phyloP scores from a whole-genome alignment of 495 filamentous ascomycete genomes.

The Neurospora sp. region DNA sequence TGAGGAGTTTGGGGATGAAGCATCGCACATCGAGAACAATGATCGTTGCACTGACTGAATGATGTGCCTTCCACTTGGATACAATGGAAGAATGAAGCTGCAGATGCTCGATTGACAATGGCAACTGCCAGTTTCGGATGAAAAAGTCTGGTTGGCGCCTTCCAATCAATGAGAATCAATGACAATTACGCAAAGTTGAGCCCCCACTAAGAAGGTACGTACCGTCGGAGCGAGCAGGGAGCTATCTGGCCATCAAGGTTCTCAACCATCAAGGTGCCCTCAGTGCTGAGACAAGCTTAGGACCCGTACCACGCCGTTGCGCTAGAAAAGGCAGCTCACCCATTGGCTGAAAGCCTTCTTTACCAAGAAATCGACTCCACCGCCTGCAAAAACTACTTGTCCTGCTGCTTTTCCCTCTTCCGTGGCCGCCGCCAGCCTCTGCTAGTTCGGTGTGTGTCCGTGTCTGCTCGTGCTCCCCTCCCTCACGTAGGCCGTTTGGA shows the following conservation, averaged over 20 bases:
- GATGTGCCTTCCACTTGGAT: neutral
- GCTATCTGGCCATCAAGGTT: neutral
- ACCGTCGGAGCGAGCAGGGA: neutral
- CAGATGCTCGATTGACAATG: neutral
- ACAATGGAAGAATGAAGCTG: neutral
- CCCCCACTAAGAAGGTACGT: neutral
- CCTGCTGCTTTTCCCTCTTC: neutral
- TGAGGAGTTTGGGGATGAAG: neutral
- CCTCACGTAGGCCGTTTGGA: neutral
- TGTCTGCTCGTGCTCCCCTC: neutral
- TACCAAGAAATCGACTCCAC: neutral
- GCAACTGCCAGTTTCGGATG: neutral
- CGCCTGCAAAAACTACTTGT: neutral
- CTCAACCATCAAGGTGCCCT: neutral
- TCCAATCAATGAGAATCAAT: neutral
- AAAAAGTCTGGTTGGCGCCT: neutral
- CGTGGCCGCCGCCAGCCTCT: neutral
- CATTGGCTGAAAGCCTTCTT: neutral
- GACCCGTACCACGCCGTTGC: neutral
- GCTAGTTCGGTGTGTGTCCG: neutral
- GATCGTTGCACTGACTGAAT: neutral
- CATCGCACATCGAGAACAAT: neutral
- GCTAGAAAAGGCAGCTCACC: neutral
- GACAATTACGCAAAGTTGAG: neutral
- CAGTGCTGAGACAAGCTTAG: neutral